Conservation (phyloP, 495 filamentous ascomycete species). For the Tuber borchii region DNA sequence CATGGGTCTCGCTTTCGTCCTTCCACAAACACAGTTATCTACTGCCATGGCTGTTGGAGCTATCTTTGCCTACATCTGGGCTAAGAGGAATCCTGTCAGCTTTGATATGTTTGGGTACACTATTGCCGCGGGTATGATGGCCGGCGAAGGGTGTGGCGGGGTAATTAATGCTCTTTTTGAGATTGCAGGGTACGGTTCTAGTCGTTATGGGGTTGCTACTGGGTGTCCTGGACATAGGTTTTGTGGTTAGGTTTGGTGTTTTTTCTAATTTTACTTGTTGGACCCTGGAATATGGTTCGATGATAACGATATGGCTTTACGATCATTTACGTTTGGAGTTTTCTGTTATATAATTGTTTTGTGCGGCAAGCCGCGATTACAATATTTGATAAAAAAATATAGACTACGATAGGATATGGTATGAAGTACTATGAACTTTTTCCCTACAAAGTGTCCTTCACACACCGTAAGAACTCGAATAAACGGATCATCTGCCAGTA, state of each 20-base stretch:
- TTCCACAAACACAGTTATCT: conserved; percentile 53
- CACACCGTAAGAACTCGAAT: neutral
- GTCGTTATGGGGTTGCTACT: conserved; percentile 46
- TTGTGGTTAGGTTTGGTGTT: conserved; percentile 33
- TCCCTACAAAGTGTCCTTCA: neutral
- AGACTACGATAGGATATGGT: neutral
- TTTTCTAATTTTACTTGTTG: neutral
- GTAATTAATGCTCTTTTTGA: conserved; percentile 56
- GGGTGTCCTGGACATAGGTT: conserved; percentile 49
- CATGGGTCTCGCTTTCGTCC: conserved; percentile 58
- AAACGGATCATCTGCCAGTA: neutral
- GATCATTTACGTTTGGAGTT: neutral
- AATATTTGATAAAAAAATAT: neutral
- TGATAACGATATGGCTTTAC: neutral
- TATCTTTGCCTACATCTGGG: conserved; percentile 53
- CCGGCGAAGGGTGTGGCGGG: conserved; percentile 61
- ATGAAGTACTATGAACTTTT: too few relatives aligned
- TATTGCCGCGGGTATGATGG: conserved; percentile 61
- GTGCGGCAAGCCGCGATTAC: neutral
- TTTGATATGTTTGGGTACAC: conserved; percentile 62
- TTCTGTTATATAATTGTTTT: neutral
- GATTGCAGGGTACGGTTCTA: conserved; percentile 50
- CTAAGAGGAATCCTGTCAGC: conserved; percentile 50
- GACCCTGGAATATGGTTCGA: neutral
- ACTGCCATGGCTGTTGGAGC: conserved; percentile 57